Evolutionary conservation across 331 rosid genomes (phyloP).

Genomic region (Quercus tomentella): DNA sequence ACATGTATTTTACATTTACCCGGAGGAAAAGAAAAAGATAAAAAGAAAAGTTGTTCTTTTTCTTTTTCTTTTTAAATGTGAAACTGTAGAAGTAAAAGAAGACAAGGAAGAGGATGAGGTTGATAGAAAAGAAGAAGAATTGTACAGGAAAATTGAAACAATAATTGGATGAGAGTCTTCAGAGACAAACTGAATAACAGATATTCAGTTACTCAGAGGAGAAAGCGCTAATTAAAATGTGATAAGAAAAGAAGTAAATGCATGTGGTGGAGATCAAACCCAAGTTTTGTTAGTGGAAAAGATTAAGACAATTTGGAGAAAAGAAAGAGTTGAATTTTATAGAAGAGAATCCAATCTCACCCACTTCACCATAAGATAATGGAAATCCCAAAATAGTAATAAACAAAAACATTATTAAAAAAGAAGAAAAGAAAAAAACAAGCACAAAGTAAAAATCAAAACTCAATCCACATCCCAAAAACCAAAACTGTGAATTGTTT

Average conservation of each 20-base stretch:
- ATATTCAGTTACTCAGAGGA: neutral
- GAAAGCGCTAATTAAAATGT: neutral
- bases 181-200: neutral
- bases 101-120: no score
- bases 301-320: neutral
- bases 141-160: neutral
- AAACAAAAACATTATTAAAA: neutral
- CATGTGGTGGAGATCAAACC: neutral
- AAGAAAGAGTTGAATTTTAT: neutral
- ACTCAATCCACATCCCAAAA: conserved; percentile 6
- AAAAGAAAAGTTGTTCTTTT: neutral
- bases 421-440: neutral
- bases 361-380: conserved; percentile 8
- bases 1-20: neutral
- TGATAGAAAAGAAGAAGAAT: neutral
- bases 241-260: neutral
- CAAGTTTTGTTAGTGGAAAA: neutral
- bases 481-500: conserved; percentile 10
- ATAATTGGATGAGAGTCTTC: neutral
- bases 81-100: no score
- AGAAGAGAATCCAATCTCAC: conserved; percentile 1
- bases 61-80: no score
- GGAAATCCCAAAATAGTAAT: neutral
- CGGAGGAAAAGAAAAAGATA: neutral
- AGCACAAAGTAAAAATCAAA: neutral